Evolutionary conservation across 306 rosid species (phyloP).

Genomic region (peach (Prunus persica)): Prunus_persica_NCBIv2 NC_034013.1:10487001-10487500

Average conservation of each 20-base stretch:
- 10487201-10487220: background rate
- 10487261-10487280: background rate
- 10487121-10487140: constrained; percentile 10
- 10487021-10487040: constrained; percentile 1
- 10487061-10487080: background rate
- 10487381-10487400: background rate
- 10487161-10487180: background rate
- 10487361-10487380: too few species aligned
- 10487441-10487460: background rate
- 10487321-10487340: too few species aligned
- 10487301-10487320: background rate
- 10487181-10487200: background rate
- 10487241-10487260: background rate
- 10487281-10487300: background rate
- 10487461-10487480: background rate
- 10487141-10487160: background rate
- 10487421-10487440: background rate
- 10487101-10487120: background rate
- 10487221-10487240: background rate
- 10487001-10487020: constrained; percentile 4
- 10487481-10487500: constrained; percentile 14
- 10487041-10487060: constrained; percentile 25
- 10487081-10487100: background rate
- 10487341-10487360: too few species aligned
- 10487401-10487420: background rate